Percentiles rank a stretch among this genome's conserved stretches.
phyloP scores from a whole-genome alignment of 179 eudicot species.

The Camellia oleifera region DNA sequence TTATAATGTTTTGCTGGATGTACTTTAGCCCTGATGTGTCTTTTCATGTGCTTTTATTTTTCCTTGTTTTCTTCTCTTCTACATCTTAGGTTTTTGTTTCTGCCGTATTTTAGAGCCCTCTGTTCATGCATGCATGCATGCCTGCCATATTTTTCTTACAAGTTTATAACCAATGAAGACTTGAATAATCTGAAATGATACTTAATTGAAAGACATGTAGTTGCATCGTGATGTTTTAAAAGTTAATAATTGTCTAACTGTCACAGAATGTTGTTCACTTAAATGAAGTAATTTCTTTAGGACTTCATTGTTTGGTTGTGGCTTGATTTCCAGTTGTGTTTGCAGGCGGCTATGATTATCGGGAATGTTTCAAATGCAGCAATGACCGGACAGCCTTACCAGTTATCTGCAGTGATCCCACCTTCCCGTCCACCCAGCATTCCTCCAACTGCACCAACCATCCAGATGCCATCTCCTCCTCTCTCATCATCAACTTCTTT shows the following conservation, averaged over 20 bases:
- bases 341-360: slow-evolving; percentile 65
- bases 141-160: neutral
- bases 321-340: slow-evolving; percentile 19
- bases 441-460: slow-evolving; percentile 37
- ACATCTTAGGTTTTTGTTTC: neutral
- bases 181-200: neutral
- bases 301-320: neutral
- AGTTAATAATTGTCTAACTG: too few relatives aligned
- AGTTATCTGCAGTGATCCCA: slow-evolving; percentile 31
- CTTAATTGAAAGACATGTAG: neutral
- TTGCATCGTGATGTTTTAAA: neutral
- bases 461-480: slow-evolving; percentile 42
- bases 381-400: slow-evolving; percentile 39
- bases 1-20: neutral
- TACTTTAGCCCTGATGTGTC: neutral
- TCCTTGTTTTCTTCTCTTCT: neutral
- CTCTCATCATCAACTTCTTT: slow-evolving; percentile 43
- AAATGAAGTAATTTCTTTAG: too few relatives aligned
- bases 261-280: too few relatives aligned
- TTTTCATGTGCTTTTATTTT: neutral
- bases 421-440: slow-evolving; percentile 37
- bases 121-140: neutral
- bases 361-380: slow-evolving; percentile 44
- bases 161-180: neutral
- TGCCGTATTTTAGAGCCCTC: neutral